These are phyloP conservation scores for Schizophyllum commune DNA, from an alignment of 1,284 basidiomycete genomes.

Conservation along the genomic window DNA sequence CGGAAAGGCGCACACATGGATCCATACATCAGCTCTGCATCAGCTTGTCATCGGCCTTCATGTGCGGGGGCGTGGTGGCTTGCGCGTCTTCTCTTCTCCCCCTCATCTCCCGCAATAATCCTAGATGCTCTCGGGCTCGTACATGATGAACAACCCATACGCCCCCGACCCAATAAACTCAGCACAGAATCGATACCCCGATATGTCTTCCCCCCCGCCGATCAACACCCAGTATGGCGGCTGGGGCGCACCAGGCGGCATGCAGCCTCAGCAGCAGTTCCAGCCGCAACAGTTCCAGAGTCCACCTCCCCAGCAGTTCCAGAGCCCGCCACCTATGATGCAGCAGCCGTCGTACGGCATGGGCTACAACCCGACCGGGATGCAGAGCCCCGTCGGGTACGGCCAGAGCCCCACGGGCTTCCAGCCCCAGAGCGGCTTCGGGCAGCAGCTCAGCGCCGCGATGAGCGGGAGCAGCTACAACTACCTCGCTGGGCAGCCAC, in stretches of 20 bases:
- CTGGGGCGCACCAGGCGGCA: conserved; percentile 15
- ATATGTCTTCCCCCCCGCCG: conserved; percentile 24
- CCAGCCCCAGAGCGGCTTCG: conserved; percentile 20
- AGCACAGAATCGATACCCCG: conserved; percentile 41
- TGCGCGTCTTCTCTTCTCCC: conserved; percentile 1
- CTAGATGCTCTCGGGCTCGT: conserved; percentile 13
- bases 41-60: neutral
- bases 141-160: conserved; percentile 46
- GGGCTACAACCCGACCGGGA: conserved; percentile 4
- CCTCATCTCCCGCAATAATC: conserved; percentile 30
- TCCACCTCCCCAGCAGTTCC: conserved; percentile 22
- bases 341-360: conserved; percentile 13
- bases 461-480: conserved; percentile 36
- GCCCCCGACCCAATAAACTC: conserved; percentile 27
- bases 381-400: conserved; percentile 5
- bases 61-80: too few species aligned
- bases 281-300: conserved; percentile 23
- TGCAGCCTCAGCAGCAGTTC: conserved; percentile 10
- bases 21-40: too few species aligned
- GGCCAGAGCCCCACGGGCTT: conserved; percentile 15
- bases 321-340: conserved; percentile 26
- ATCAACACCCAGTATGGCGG: conserved; percentile 25
- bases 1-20: too few species aligned
- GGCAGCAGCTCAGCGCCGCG: conserved; percentile 23
- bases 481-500: conserved; percentile 27